Percentiles rank a stretch among this genome's conserved stretches.
Conservation (phyloP, 78 protist genomes). For the Diacronema lutheri region DNA sequence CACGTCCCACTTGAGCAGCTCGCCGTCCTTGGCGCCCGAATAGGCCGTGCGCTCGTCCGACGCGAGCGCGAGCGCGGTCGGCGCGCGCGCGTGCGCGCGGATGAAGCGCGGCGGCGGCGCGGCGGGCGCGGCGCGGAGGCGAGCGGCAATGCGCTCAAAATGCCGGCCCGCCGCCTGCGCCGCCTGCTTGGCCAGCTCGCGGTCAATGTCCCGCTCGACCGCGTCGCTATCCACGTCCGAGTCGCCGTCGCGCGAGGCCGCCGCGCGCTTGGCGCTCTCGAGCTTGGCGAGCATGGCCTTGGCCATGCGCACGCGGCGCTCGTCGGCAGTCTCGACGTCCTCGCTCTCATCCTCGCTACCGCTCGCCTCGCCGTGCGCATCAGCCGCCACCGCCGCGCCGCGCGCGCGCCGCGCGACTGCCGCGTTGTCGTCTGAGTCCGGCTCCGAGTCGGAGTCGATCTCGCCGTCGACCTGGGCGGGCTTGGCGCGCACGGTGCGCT, state of each 20-base stretch:
- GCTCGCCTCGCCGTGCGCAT: too few species aligned
- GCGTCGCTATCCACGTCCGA: background rate
- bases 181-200: background rate
- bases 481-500: too few species aligned
- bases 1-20: background rate
- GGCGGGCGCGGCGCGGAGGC: background rate
- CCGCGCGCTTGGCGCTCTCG: background rate
- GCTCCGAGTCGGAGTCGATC: background rate
- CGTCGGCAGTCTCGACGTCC: background rate
- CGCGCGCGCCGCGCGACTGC: too few species aligned
- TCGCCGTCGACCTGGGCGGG: background rate
- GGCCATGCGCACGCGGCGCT: background rate
- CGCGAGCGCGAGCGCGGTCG: background rate
- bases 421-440: too few species aligned
- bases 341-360: background rate
- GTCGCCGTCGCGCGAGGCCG: background rate
- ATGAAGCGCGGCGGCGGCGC: background rate
- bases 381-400: too few species aligned
- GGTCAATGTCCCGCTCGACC: background rate
- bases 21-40: background rate
- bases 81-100: background rate
- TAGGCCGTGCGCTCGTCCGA: constrained; percentile 2
- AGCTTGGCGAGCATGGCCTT: background rate
- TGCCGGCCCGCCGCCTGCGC: background rate
- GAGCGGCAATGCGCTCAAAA: background rate